Evolutionary conservation across 352 stramenopile genomes (phyloP).

Genomic region (Pythium grandisporangium): DNA sequence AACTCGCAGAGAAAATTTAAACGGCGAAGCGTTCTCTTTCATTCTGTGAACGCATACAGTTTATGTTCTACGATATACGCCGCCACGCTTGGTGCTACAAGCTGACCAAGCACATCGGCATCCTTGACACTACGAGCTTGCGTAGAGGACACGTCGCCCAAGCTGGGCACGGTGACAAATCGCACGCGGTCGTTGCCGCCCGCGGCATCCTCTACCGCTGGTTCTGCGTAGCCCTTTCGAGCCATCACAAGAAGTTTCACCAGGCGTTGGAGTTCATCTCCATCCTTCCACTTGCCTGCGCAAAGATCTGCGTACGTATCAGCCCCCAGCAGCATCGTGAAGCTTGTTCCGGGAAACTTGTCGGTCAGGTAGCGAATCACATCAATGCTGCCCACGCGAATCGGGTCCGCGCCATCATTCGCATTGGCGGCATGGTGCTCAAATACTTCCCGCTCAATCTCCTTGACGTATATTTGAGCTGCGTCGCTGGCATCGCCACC

Average conservation of each 20-base stretch:
- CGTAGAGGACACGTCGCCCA: constrained; percentile 77
- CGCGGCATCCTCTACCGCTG: background rate
- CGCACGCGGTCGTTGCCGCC: constrained; percentile 16
- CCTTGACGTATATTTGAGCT: constrained; percentile 34
- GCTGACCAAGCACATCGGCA: constrained; percentile 20
- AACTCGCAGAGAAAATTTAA: background rate
- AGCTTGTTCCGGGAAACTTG: constrained; percentile 35
- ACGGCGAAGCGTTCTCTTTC: background rate
- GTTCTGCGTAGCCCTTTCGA: constrained; percentile 41
- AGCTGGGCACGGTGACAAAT: constrained; percentile 40
- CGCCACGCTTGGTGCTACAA: constrained; percentile 45
- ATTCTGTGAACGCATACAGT: constrained; percentile 58
- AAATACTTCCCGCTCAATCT: constrained; percentile 65
- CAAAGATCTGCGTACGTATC: constrained; percentile 81
- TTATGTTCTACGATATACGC: constrained; percentile 72
- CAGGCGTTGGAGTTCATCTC: constrained; percentile 55
- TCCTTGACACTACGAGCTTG: constrained; percentile 31
- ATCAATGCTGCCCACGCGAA: constrained; percentile 71
- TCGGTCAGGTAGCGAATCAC: constrained; percentile 41
- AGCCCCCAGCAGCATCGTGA: constrained; percentile 69
- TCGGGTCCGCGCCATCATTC: constrained; percentile 13
- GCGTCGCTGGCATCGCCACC: background rate
- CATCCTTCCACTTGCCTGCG: constrained; percentile 82
- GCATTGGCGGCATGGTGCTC: constrained; percentile 20
- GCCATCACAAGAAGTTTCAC: constrained; percentile 67